Evolutionary conservation across 805 yeast species (phyloP).

Genomic region (Vanderwaltozyma tropicalis): DNA sequence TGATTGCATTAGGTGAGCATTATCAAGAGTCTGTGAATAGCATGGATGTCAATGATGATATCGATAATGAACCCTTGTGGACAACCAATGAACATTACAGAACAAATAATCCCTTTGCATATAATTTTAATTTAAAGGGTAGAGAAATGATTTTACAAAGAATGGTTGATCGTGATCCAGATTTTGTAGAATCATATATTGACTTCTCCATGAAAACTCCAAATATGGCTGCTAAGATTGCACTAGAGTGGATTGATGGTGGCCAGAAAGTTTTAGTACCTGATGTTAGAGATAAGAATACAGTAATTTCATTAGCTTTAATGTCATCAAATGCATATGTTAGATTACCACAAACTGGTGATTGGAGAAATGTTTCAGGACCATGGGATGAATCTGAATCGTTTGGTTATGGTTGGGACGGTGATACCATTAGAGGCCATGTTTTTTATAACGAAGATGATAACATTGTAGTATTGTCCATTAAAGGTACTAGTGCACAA

Average conservation of each 20-base stretch:
- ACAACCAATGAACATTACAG: conserved; percentile 8
- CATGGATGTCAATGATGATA: conserved; percentile 1
- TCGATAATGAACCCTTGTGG: conserved; percentile 15
- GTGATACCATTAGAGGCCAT: conserved; percentile 81
- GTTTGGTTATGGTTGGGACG: conserved; percentile 78
- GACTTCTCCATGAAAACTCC: conserved; percentile 40
- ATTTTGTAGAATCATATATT: conserved; percentile 55
- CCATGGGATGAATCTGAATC: conserved; percentile 47
- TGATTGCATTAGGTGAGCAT: conserved; percentile 9
- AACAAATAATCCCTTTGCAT: conserved; percentile 20
- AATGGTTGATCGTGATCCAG: conserved; percentile 42
- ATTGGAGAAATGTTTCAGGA: conserved; percentile 71
- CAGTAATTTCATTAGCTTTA: conserved; percentile 64
- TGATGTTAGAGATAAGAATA: conserved; percentile 60
- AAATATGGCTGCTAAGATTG: conserved; percentile 23
- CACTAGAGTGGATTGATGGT: conserved; percentile 57
- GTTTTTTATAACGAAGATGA: conserved; percentile 59
- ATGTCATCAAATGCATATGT: conserved; percentile 92
- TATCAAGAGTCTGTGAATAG: conserved; percentile 4
- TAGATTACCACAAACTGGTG: conserved; percentile 60
- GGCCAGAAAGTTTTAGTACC: conserved; percentile 48
- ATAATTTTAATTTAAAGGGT: conserved; percentile 10
- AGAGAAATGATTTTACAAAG: conserved; percentile 25
- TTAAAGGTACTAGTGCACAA: conserved; percentile 90
- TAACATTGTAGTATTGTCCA: conserved; percentile 56